These are phyloP conservation scores for Neurospora africana DNA, from an alignment of 495 filamentous ascomycete genomes.

Conservation along the genomic window DNA sequence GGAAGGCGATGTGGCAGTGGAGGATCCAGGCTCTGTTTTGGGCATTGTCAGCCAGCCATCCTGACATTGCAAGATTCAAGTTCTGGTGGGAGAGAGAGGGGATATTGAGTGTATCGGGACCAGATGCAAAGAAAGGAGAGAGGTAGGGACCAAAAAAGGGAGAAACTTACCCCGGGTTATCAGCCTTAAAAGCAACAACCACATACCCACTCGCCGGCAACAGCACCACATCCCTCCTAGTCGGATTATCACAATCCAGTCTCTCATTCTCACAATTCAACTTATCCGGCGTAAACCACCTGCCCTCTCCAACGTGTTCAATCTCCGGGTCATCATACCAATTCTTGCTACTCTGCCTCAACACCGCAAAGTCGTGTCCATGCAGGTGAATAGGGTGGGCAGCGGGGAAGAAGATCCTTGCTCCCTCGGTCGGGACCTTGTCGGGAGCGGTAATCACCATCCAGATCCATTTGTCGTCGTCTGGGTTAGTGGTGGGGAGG, in stretches of 20 bases:
- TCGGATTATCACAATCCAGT: constrained; percentile 20
- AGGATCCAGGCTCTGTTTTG: constrained; percentile 24
- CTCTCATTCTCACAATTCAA: not conserved
- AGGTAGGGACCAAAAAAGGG: not conserved
- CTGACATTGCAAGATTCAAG: too few relatives aligned
- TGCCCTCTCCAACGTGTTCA: not conserved
- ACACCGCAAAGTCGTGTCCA: constrained; percentile 47
- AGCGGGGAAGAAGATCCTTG: constrained; percentile 2
- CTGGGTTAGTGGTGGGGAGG: not conserved
- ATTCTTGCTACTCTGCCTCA: constrained; percentile 19
- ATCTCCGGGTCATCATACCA: constrained; percentile 3
- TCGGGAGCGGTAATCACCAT: constrained; percentile 8
- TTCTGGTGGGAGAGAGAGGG: too few relatives aligned
- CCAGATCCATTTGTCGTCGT: constrained; percentile 6
- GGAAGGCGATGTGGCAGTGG: constrained; percentile 37
- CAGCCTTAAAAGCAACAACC: constrained; percentile 29
- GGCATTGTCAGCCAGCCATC: too few relatives aligned
- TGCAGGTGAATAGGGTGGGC: constrained; percentile 43
- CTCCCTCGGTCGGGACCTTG: not conserved
- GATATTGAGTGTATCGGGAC: too few relatives aligned
- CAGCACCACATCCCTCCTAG: constrained; percentile 19
- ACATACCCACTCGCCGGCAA: constrained; percentile 22
- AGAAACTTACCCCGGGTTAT: constrained; percentile 22
- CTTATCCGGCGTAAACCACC: not conserved
- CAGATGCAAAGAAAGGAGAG: not conserved